phyloP scores from a whole-genome alignment of 2,329 filamentous ascomycete genomes.

The Xylaria sp. region DNA sequence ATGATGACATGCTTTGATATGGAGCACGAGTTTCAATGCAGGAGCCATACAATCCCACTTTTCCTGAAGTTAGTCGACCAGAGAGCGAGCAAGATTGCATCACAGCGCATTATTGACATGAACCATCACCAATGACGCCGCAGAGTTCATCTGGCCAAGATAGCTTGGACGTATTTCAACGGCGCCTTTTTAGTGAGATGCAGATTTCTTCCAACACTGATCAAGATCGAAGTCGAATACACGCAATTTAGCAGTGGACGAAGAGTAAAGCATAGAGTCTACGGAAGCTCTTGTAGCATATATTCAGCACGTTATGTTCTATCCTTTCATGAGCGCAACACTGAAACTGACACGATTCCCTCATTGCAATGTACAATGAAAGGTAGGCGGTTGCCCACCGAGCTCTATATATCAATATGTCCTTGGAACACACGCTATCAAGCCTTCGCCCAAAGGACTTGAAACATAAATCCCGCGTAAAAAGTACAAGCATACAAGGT shows the following conservation, averaged over 20 bases:
- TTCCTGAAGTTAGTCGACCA: not conserved
- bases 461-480: slow-evolving; percentile 10
- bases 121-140: not conserved
- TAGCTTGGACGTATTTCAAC: not conserved
- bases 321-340: not conserved
- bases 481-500: slow-evolving; percentile 29
- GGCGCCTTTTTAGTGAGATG: not conserved
- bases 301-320: not conserved
- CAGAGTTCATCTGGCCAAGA: not conserved
- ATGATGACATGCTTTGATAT: no score
- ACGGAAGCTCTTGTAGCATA: not conserved
- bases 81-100: not conserved
- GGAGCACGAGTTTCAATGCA: not conserved
- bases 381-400: not conserved
- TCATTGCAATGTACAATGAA: not conserved
- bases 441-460: slow-evolving; percentile 19
- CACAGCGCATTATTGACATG: not conserved
- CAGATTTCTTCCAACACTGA: not conserved
- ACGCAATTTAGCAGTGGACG: not conserved
- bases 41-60: not conserved
- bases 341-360: not conserved
- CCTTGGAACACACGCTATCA: slow-evolving; percentile 2
- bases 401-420: slow-evolving; percentile 38
- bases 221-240: not conserved
- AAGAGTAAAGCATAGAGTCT: not conserved